Evolutionary conservation across 768 basidiomycete genomes (phyloP).

Genomic region (Candolleomyces eurysporus): DNA sequence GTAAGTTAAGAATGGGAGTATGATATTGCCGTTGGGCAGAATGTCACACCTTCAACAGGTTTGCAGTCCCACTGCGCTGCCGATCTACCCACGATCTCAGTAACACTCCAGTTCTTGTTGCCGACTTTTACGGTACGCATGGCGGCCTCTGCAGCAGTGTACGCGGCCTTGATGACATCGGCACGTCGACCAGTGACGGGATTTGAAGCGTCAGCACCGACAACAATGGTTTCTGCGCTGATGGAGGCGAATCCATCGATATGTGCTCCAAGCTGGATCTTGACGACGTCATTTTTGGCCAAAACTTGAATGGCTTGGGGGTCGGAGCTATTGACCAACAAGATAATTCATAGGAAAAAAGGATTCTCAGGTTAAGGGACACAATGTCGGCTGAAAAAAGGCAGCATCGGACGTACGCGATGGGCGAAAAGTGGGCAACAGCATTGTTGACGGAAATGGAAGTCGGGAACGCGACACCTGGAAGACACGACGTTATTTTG

Average conservation of each 20-base stretch:
- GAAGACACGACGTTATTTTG: not conserved
- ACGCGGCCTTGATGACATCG: slow-evolving; percentile 92
- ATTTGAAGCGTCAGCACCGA: slow-evolving; percentile 69
- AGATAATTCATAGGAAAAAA: slow-evolving; percentile 8
- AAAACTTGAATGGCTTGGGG: slow-evolving; percentile 64
- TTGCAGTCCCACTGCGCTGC: slow-evolving; percentile 79
- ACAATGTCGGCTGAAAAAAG: slow-evolving; percentile 2
- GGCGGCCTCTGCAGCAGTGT: slow-evolving; percentile 88
- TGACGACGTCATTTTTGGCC: slow-evolving; percentile 89
- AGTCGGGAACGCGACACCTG: slow-evolving; percentile 94
- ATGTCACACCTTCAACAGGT: slow-evolving; percentile 81
- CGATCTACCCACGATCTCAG: slow-evolving; percentile 77
- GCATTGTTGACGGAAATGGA: slow-evolving; percentile 92
- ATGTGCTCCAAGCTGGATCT: slow-evolving; percentile 94
- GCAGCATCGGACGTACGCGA: slow-evolving; percentile 58
- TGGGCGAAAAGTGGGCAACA: slow-evolving; percentile 96
- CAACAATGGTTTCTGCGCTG: slow-evolving; percentile 89
- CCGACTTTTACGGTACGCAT: slow-evolving; percentile 90
- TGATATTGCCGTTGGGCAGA: not conserved
- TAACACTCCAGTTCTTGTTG: slow-evolving; percentile 93
- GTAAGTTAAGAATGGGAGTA: not conserved
- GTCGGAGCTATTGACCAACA: slow-evolving; percentile 57
- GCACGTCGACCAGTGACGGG: slow-evolving; percentile 86
- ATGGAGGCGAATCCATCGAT: slow-evolving; percentile 97
- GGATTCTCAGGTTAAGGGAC: not conserved